Evolutionary conservation across 1,284 basidiomycete species (phyloP).

Genomic region (Athelia psychrophila): DNA sequence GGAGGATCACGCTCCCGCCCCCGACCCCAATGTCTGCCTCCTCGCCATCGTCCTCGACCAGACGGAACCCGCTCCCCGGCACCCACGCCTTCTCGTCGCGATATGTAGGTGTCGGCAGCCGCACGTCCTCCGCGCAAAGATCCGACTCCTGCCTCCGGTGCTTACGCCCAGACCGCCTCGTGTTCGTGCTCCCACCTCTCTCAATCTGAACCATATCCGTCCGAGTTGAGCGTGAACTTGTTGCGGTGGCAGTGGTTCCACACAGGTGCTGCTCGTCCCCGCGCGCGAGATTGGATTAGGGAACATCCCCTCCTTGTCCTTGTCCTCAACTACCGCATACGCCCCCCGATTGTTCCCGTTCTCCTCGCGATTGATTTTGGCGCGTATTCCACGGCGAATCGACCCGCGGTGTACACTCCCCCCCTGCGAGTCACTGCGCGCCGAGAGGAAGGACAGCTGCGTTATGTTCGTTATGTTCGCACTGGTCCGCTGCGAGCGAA

Average conservation of each 20-base stretch:
- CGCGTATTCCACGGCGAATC: conserved; percentile 29
- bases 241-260: too few relatives aligned
- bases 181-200: background rate
- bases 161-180: background rate
- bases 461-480: too few relatives aligned
- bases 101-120: too few relatives aligned
- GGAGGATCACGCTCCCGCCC: background rate
- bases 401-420: too few relatives aligned
- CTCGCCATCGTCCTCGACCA: conserved; percentile 26
- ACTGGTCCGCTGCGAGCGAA: too few relatives aligned
- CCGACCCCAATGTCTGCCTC: conserved; percentile 1
- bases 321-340: too few relatives aligned
- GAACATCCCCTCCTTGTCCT: background rate
- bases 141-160: too few relatives aligned
- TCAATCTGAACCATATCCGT: background rate
- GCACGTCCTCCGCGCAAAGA: too few relatives aligned
- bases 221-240: too few relatives aligned
- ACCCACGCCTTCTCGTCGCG: conserved; percentile 14
- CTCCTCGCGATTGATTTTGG: conserved; percentile 19
- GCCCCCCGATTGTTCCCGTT: background rate
- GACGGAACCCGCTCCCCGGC: conserved; percentile 26
- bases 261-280: too few relatives aligned
- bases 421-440: background rate
- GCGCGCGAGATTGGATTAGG: too few relatives aligned
- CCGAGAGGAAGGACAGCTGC: background rate